phyloP scores from a whole-genome alignment of 306 rosid species.

The Albizia julibrissin region DNA sequence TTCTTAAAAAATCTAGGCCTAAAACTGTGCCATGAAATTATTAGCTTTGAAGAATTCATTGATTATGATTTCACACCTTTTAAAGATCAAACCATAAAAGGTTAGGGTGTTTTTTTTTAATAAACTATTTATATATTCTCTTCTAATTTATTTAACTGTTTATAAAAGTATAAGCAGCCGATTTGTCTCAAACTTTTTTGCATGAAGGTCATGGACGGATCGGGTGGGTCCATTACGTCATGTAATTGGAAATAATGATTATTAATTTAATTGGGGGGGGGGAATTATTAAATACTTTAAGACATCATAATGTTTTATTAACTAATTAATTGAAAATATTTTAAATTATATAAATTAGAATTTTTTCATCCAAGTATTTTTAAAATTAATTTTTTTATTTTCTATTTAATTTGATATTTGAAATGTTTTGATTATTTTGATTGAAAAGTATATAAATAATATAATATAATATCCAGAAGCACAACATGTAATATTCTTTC shows the following conservation, averaged over 20 bases:
- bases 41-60: not conserved
- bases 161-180: not conserved
- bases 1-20: not conserved
- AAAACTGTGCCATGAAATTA: not conserved
- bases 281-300: no score
- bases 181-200: not conserved
- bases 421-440: no score
- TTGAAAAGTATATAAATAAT: no score
- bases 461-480: no score
- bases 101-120: not conserved
- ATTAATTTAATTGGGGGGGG: not conserved
- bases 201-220: not conserved
- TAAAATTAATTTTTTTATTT: no score
- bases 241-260: slow-evolving; percentile 44
- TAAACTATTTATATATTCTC: not conserved
- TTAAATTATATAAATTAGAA: no score
- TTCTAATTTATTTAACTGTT: not conserved
- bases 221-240: slow-evolving; percentile 38
- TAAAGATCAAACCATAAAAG: not conserved
- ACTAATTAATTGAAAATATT: no score
- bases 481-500: not conserved
- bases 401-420: not conserved
- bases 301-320: not conserved
- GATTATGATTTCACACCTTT: not conserved
- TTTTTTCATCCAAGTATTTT: no score